Percentiles rank a stretch among this genome's conserved stretches.
phyloP scores from a whole-genome alignment of 306 rosid species.

The Vicia villosa region DNA sequence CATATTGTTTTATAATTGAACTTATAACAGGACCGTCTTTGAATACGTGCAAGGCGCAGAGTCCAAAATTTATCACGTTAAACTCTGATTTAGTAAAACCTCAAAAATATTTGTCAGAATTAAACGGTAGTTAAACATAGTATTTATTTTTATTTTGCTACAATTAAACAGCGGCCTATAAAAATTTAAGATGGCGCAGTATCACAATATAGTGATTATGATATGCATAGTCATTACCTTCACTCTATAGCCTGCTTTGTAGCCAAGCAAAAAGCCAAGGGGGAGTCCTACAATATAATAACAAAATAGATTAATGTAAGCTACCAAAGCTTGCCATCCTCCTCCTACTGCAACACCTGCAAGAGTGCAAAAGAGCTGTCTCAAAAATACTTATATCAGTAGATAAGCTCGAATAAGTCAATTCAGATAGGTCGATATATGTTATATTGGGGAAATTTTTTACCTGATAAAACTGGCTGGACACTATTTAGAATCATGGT shows the following conservation, averaged over 20 bases:
- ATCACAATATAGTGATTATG: no score
- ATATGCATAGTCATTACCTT: conserved; percentile 49
- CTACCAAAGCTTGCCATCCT: conserved; percentile 96
- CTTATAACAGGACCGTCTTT: no score
- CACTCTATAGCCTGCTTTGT: conserved; percentile 62
- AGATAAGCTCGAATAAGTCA: background rate
- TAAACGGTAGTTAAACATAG: no score
- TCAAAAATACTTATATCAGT: background rate
- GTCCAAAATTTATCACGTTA: no score
- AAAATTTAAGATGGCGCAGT: no score
- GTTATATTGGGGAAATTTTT: no score
- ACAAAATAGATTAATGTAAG: conserved; percentile 83
- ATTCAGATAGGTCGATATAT: background rate
- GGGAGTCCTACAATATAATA: conserved; percentile 86
- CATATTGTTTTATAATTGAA: no score
- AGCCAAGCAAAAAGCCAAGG: conserved; percentile 84
- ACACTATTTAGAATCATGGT: conserved; percentile 90
- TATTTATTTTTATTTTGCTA: no score
- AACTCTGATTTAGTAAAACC: no score
- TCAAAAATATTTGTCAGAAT: no score
- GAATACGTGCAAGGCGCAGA: no score
- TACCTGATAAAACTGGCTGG: conserved; percentile 93
- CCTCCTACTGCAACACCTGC: conserved; percentile 98
- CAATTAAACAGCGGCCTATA: no score
- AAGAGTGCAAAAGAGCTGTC: background rate